Evolutionary conservation across 768 basidiomycete species (phyloP), one percentile per base, ranked within the genome.

Genomic region (Leccinum obscurum): DNA sequence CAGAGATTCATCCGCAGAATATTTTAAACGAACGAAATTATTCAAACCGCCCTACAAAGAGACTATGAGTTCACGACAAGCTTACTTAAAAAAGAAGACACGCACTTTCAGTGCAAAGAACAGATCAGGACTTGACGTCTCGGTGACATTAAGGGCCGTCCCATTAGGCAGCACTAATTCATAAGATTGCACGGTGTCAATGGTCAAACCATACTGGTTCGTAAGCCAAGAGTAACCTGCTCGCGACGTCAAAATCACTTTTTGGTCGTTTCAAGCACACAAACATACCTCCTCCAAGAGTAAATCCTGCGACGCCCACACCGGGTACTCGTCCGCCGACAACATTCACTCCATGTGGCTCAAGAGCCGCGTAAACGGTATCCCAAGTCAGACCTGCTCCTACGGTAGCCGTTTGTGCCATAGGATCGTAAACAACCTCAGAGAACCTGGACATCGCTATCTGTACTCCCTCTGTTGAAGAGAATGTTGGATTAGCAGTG

Each of bases 261-360:
- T 34, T 34, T 15, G 7, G 15, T 20, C 35, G 1, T 53, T 53
- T 8, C 22, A 32, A 14, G 6, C 11, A 1, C 3, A 54, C 13
- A 1, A 30, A 54, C 56, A 5, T 48, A 78, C 80, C 85, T 79
- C 86, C 86, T 1, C 85, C 85, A 0, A 87, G 77, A 5, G 75
- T 78, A 55, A 85, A 79, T 1, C 86, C 85, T 5, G 79, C 85
- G 2, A 85, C 82, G n/a, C 86, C 85, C 8, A 85, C 80, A 11
- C 85, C 85, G 2, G 77, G 66, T 0, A 85, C 81, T 2, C 85
- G 64, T 73, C 14, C 84, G 1, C 87, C 87, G 1, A 87, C 78
- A 11, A 87, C 83, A 49, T 78, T 85, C 11, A 85, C 82, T 1
- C 73, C 75, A 50, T 77, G 65, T 1, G 81, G 83, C 8, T 72